Evolutionary conservation across 257 asterid species (phyloP), one percentile per base, ranked within the genome.

Genomic region (Nicotiana tomentosiformis): DNA sequence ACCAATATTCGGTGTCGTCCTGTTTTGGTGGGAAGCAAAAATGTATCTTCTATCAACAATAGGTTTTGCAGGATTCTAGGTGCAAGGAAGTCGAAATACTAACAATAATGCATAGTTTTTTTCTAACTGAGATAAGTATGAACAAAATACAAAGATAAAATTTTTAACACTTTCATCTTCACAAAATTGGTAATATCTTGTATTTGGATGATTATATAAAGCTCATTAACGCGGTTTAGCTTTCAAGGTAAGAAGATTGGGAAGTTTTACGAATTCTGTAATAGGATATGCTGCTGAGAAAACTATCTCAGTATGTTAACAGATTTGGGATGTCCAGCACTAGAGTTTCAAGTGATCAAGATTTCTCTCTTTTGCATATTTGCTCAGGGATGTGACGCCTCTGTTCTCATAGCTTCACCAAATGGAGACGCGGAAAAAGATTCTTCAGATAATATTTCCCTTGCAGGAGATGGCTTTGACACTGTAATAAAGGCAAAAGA

Each of bases 381-480:
- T 66, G 4, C 70, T 66, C 53, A 93, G 96, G 98, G 98, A 61
- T 94, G 97, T 86, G 98, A 94, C 70, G 97, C 87, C n/a, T 92
- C 98, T 9, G 84, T 90, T 67, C 77, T 94, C 3, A 88, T 92
- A 6, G 86, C 92, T 61, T 90, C 98, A 61, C 96, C 96, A 10
- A 85, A 86, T 62, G 84, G 86, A 51, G 93, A 90, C 78, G 98
- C 97, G 1, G 97, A 92, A 82, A 92, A 86, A 60, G 93, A 92
- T 77, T 86, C 88, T 26, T 82, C 81, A 3, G 98, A 93, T 51
- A 93, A 91, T 77, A 90, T 93, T 15, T 91, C 98, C 61, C 87
- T 93, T 2, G 98, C 96, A 9, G 96, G 96, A 83, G 96, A 90
- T 61, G 98, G 96, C 9, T 92, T 94, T 16, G 97, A 94, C 87